These are phyloP conservation scores for Fomitiporia mediterranea DNA, from an alignment of 1,284 basidiomycete species.

Conservation along the genomic window DNA sequence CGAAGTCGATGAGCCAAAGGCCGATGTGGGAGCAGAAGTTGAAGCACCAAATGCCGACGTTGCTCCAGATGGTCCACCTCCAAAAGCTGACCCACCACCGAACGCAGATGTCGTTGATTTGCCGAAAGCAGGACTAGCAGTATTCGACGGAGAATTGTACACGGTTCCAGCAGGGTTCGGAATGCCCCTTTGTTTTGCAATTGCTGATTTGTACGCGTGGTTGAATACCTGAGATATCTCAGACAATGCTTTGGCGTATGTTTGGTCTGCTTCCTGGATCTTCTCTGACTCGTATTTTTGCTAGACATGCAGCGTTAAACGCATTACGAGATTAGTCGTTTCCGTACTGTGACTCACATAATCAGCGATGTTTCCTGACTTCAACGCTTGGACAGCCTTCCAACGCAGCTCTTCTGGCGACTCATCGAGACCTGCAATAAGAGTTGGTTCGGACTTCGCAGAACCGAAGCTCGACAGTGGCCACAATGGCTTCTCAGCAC, in stretches of 20 bases:
- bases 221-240: constrained; percentile 48
- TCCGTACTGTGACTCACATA: constrained; percentile 66
- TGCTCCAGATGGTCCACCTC: constrained; percentile 30
- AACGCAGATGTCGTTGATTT: constrained; percentile 29
- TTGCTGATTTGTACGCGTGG: constrained; percentile 39
- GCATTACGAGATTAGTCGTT: too few species aligned
- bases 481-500: constrained; percentile 71
- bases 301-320: constrained; percentile 29
- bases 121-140: constrained; percentile 32
- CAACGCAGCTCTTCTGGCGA: constrained; percentile 79
- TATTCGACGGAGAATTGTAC: constrained; percentile 21
- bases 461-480: constrained; percentile 80
- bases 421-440: constrained; percentile 68
- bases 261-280: constrained; percentile 36
- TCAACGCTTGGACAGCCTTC: constrained; percentile 57
- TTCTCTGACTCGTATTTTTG: constrained; percentile 51
- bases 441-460: constrained; percentile 68
- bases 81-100: constrained; percentile 28
- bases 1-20: constrained; percentile 24
- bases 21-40: constrained; percentile 20
- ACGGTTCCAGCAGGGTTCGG: constrained; percentile 10
- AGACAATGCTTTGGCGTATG: constrained; percentile 41
- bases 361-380: constrained; percentile 52
- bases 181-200: constrained; percentile 23
- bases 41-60: constrained; percentile 26